Conservation (phyloP, 2,329 filamentous ascomycete genomes). For the Pseudocercospora crystallina region DNA sequence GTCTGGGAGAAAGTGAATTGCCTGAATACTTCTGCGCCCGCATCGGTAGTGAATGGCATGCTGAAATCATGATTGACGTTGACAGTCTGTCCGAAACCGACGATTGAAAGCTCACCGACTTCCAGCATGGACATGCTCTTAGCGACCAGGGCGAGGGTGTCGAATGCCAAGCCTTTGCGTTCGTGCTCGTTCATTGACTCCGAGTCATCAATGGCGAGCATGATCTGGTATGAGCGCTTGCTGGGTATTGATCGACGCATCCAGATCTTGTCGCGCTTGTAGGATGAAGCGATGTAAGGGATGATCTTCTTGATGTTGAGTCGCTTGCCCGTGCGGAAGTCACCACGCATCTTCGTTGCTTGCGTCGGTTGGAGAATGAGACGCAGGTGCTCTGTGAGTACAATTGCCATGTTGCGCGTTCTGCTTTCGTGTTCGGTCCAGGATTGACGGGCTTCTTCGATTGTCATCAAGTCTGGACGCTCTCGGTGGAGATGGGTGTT, state of each 20-base stretch:
- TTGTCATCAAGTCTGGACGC: conserved; percentile 21
- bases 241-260: conserved; percentile 89
- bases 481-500: conserved; percentile 64
- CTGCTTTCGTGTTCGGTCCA: conserved; percentile 83
- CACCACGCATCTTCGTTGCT: conserved; percentile 92
- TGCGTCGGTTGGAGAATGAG: conserved; percentile 93
- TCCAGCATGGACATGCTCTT: conserved; percentile 89
- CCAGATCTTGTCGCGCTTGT: conserved; percentile 99
- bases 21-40: conserved; percentile 79
- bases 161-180: conserved; percentile 79
- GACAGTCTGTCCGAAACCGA: conserved; percentile 83
- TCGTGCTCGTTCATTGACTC: conserved; percentile 86
- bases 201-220: conserved; percentile 95
- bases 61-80: conserved; percentile 84
- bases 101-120: conserved; percentile 85
- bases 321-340: conserved; percentile 95
- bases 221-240: conserved; percentile 93
- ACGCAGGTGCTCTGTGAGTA: conserved; percentile 89
- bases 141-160: conserved; percentile 89
- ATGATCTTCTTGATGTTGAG: conserved; percentile 99
- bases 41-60: conserved; percentile 75
- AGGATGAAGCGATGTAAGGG: conserved; percentile 95
- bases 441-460: conserved; percentile 65
- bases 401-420: conserved; percentile 82
- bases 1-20: conserved; percentile 83